phyloP scores from a whole-genome alignment of 2,329 filamentous ascomycete species.

The Phialocephala subalpina region DNA sequence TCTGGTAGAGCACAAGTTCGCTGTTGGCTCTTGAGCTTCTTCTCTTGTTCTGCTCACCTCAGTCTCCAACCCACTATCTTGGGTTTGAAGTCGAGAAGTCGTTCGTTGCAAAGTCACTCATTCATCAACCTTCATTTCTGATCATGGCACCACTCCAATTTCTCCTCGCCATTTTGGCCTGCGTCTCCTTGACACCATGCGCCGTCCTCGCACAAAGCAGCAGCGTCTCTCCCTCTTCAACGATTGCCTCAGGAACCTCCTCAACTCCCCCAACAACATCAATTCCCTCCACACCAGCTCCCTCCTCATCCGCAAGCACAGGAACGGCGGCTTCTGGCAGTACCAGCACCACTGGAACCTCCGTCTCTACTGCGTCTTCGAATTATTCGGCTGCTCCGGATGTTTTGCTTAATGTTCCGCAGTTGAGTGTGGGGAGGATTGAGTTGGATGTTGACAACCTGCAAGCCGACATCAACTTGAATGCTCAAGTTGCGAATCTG shows the following conservation, averaged over 20 bases:
- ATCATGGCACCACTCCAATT: not conserved
- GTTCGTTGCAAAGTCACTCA: not conserved
- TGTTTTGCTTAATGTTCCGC: slow-evolving; percentile 64
- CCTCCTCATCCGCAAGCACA: not conserved
- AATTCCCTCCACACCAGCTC: not conserved
- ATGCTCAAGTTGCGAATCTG: slow-evolving; percentile 65
- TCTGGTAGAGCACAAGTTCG: not conserved
- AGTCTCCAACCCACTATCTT: not conserved
- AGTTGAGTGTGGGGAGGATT: slow-evolving; percentile 65
- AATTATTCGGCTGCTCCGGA: slow-evolving; percentile 54
- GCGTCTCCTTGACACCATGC: not conserved
- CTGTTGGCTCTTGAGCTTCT: not conserved
- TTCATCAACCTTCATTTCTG: not conserved
- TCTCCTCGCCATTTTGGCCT: not conserved
- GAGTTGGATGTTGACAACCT: slow-evolving; percentile 67
- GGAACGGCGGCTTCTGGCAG: slow-evolving; percentile 6
- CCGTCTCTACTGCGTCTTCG: slow-evolving; percentile 16
- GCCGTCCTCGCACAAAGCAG: not conserved
- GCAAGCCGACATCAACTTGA: slow-evolving; percentile 65
- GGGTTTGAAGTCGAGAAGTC: not conserved
- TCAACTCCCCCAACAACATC: not conserved
- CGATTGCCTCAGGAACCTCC: not conserved
- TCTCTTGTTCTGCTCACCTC: not conserved
- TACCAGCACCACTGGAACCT: slow-evolving; percentile 3
- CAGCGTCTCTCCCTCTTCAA: slow-evolving; percentile 3